Base-by-base conservation (phyloP, 2,329 filamentous ascomycete species). In the Torrubiella hemipterigena region DNA sequence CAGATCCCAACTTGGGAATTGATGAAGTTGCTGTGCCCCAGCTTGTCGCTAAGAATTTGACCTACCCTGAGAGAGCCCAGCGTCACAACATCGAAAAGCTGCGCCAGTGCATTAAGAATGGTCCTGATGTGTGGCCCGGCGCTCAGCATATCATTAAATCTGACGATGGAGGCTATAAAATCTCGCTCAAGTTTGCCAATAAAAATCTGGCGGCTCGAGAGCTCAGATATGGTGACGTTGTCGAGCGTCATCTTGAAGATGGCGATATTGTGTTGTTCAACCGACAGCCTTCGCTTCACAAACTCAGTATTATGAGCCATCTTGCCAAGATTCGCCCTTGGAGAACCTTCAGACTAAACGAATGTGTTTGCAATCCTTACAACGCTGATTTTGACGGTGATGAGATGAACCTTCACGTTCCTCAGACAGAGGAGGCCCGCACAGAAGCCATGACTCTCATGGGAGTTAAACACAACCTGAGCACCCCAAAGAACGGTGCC, bases 361-460 rank as follows among this genome's bases (percentile, higher is more conserved):
- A 98, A 54, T 98, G 91, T 71, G 91, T 94, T 2, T 98, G 91
- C 58, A 87, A 82, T 38, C 91, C 91, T 4, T 98, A 98, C 66
- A 98, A 98, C 46, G 91, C 91, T 34, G 91, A 98, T 71, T 98
- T 98, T 44, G 91, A 98, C 47, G 91, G 91, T 37, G 91, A 98
- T 46, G 91, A 98, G 56, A 98, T 98, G 91, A 98, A 98, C 46
- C 60, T 98, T 29, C 91, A 98, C 57, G 87, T 98, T 12, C 91
- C 91, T 3, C 91, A 98, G 52, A 96, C 91, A 0, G 91, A 98
- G 59, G 91, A 98, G 56, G 89, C 91, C 9, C 74, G 91, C 35
- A 84, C 89, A 3, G 91, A 98, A 56, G 91, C 91, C 1, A 93
- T 93, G 47, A 86, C 89, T 43, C 63, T 98, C 29, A 98, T 98